Conservation (phyloP, 2,329 filamentous ascomycete genomes). For the Epichloe amarillans region DNA sequence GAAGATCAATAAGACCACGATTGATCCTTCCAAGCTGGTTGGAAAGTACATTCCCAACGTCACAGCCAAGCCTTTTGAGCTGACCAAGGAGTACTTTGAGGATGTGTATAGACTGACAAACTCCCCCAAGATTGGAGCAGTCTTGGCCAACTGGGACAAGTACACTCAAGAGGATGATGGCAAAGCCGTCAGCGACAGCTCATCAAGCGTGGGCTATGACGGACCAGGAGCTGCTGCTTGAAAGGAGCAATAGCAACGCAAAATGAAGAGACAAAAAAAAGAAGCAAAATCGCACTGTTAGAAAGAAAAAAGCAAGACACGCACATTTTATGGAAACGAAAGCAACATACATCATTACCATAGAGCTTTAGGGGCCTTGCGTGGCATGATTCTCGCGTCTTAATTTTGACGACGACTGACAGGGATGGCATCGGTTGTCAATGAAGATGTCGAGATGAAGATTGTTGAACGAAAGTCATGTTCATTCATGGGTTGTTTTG, state of each 20-base stretch:
- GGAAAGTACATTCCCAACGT: slow-evolving; percentile 99
- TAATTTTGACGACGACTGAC: slow-evolving; percentile 6
- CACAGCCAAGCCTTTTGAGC: slow-evolving; percentile 84
- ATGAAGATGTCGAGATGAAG: background rate
- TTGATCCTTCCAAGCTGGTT: slow-evolving; percentile 90
- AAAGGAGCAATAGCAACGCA: slow-evolving; percentile 8
- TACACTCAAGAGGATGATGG: slow-evolving; percentile 42
- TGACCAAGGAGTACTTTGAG: slow-evolving; percentile 98
- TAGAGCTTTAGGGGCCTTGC: background rate
- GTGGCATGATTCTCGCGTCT: background rate
- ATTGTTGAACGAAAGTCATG: background rate
- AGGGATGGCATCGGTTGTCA: slow-evolving; percentile 8
- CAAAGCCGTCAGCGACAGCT: slow-evolving; percentile 24
- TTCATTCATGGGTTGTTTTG: background rate
- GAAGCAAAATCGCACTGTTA: background rate
- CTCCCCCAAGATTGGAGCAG: slow-evolving; percentile 62
- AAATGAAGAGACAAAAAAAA: background rate
- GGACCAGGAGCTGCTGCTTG: slow-evolving; percentile 29
- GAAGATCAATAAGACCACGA: slow-evolving; percentile 99
- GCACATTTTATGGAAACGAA: background rate
- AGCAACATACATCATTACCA: background rate
- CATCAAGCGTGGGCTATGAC: slow-evolving; percentile 27
- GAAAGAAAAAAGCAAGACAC: background rate
- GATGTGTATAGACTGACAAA: slow-evolving; percentile 94
- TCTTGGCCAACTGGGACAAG: slow-evolving; percentile 77